Percentiles rank a stretch among this genome's conserved stretches.
Evolutionary conservation across 2,329 filamentous ascomycete species (phyloP).

Genomic region (Fusarium pilosicola): DNA sequence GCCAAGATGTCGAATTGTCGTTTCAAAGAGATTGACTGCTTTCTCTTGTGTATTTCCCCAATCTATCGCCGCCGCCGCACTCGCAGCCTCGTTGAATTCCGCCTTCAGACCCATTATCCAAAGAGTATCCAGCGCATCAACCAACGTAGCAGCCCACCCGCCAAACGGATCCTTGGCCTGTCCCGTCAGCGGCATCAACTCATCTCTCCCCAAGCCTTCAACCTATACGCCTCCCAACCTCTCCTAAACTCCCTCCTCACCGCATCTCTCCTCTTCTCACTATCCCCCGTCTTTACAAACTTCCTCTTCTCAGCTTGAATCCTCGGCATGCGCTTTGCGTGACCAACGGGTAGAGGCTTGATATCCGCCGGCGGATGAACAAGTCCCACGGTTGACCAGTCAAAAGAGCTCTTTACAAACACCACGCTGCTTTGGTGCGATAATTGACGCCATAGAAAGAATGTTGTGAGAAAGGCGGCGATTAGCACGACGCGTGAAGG

Average conservation of each 20-base stretch:
- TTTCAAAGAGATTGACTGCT: slow-evolving; percentile 64
- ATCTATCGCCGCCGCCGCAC: slow-evolving; percentile 60
- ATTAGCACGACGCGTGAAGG: neutral
- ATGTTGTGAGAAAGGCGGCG: neutral
- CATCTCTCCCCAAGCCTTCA: slow-evolving; percentile 64
- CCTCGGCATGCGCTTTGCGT: slow-evolving; percentile 40
- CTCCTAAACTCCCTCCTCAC: slow-evolving; percentile 56
- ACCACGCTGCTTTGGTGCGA: slow-evolving; percentile 3
- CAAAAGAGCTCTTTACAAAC: slow-evolving; percentile 43
- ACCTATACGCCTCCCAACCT: slow-evolving; percentile 61
- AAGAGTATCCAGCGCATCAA: slow-evolving; percentile 70
- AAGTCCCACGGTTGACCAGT: slow-evolving; percentile 46
- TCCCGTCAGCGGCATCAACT: slow-evolving; percentile 61
- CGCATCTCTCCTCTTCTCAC: slow-evolving; percentile 48
- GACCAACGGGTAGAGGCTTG: slow-evolving; percentile 45
- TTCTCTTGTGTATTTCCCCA: slow-evolving; percentile 58
- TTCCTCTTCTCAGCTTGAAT: slow-evolving; percentile 45
- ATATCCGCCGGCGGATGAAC: slow-evolving; percentile 47
- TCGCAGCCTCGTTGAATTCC: slow-evolving; percentile 62
- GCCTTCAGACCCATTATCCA: slow-evolving; percentile 68
- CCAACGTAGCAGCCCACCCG: slow-evolving; percentile 67
- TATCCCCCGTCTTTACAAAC: slow-evolving; percentile 30
- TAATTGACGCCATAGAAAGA: slow-evolving; percentile 5
- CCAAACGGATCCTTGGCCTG: slow-evolving; percentile 60
- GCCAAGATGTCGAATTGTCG: slow-evolving; percentile 64